A percentile compares a stretch with the other conserved stretches of the same genome.
Conservation (phyloP, 2,329 filamentous ascomycete species). For the Trichoderma koningii region DNA sequence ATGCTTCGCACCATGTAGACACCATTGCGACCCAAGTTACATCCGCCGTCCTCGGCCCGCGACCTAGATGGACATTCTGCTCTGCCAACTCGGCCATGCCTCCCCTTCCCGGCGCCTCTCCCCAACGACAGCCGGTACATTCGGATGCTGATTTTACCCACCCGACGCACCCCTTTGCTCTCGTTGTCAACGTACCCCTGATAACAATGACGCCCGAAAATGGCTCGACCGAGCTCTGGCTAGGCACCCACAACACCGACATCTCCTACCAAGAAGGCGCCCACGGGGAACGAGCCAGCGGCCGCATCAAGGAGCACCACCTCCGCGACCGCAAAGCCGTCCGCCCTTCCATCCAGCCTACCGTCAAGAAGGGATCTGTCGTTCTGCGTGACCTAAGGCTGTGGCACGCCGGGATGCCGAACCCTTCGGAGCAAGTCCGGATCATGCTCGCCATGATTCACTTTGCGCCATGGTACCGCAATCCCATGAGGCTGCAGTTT, state of each 20-base stretch:
- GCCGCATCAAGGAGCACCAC: constrained; percentile 48
- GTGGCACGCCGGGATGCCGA: constrained; percentile 67
- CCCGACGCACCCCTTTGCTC: constrained; percentile 56
- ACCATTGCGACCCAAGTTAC: constrained; percentile 59
- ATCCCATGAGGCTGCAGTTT: constrained; percentile 58
- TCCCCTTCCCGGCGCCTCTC: constrained; percentile 42
- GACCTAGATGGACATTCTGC: constrained; percentile 58
- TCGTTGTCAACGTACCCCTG: constrained; percentile 57
- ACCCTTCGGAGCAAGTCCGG: constrained; percentile 50
- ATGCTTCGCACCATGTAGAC: constrained; percentile 40
- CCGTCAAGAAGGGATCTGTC: constrained; percentile 56
- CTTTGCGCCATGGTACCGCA: constrained; percentile 60
- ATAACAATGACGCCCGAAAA: constrained; percentile 54
- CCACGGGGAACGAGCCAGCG: constrained; percentile 56
- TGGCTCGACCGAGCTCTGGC: constrained; percentile 61
- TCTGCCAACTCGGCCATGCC: constrained; percentile 62
- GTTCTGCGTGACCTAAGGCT: constrained; percentile 61
- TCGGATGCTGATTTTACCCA: constrained; percentile 61
- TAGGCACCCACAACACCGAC: constrained; percentile 52
- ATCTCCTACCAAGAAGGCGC: constrained; percentile 49
- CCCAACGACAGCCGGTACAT: constrained; percentile 58
- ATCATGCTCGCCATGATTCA: constrained; percentile 64
- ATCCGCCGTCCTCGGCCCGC: constrained; percentile 55
- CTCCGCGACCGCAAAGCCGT: constrained; percentile 43
- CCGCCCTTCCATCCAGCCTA: constrained; percentile 52